Base-by-base conservation (phyloP, 192 early-diverging fungal species). In the Phlyctochytrium bullatum region DNA sequence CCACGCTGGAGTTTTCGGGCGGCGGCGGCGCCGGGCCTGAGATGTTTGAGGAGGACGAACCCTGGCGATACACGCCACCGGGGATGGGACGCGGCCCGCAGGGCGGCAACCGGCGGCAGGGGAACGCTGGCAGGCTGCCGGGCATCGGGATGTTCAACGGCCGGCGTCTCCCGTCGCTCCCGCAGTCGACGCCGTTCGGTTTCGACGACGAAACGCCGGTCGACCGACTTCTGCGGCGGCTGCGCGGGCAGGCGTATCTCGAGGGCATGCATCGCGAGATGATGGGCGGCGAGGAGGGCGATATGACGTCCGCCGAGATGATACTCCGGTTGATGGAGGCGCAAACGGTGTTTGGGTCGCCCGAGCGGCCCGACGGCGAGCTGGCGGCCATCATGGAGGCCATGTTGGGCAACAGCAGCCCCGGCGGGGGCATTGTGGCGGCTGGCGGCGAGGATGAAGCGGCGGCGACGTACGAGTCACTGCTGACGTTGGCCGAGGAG, bases 381-480 rank as follows among this genome's bases (percentile, higher is more conserved):
- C 12, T 20, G 14, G 6, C 27, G 54, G 6, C 27, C 54, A 6
- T 27, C 20, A 10, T 57, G 4, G 54, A 10, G 4, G 27, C 20
- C 12, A 25, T 6, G 12, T 25, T 57, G 14, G 20, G 54, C 4
- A n/a, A 50, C 40, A 50, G 12, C 12, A 10, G n/a, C 40, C 12
- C 12, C 40, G 54, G 54, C 12, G 54, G 54, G 6, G 54, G 54
- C 14, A 57, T 6, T 10, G 10, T 50, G 10, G 40, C 12, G 12
- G 40, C 12, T 14, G 54, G 25, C 12, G 14, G 27, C 20, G 54
- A 57, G 27, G 54, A 57, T 20, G 54, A 57, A 28, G 54, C 10
- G 4, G 54, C 54, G 54, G 54, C 54, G 20, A 57, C 54, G 16
- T 57, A 57, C 27, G 54, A 57, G 27, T 57, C 54, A 6, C 27